Conservation (phyloP, 129 eudicot species). For the Kitagawia praeruptora region DNA sequence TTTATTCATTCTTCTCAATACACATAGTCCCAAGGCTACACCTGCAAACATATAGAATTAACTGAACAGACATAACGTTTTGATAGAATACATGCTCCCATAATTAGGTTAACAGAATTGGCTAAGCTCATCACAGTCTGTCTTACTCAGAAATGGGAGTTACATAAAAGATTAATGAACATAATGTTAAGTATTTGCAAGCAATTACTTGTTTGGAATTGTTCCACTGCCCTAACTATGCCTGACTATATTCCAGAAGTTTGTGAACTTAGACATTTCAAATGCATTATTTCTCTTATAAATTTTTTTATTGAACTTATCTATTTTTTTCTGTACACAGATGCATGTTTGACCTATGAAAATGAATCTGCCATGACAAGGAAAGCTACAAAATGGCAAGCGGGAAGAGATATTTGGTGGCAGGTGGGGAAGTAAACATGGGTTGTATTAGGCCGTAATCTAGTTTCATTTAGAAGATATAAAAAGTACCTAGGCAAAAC, state of each 20-base stretch:
- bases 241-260: not conserved
- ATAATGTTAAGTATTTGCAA: not conserved
- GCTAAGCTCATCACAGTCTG: not conserved
- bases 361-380: conserved; percentile 78
- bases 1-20: not conserved
- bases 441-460: not conserved
- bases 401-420: conserved; percentile 90
- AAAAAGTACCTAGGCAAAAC: not conserved
- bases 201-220: not conserved
- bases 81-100: not conserved
- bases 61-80: not conserved
- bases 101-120: not conserved
- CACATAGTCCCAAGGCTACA: not conserved
- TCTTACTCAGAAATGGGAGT: not conserved
- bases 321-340: conserved; percentile 33
- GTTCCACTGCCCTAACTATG: not conserved
- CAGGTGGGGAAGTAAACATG: conserved; percentile 44
- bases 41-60: not conserved
- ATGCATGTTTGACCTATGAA: conserved; percentile 76
- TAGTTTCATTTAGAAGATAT: not conserved
- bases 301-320: not conserved
- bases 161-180: not conserved
- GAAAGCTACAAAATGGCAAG: conserved; percentile 81
- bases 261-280: not conserved
- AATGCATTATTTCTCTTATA: not conserved